A percentile compares a stretch with the other conserved stretches of the same genome.
phyloP scores from a whole-genome alignment of 2,329 filamentous ascomycete species.

The Pseudogymnoascus verrucosus region DNA sequence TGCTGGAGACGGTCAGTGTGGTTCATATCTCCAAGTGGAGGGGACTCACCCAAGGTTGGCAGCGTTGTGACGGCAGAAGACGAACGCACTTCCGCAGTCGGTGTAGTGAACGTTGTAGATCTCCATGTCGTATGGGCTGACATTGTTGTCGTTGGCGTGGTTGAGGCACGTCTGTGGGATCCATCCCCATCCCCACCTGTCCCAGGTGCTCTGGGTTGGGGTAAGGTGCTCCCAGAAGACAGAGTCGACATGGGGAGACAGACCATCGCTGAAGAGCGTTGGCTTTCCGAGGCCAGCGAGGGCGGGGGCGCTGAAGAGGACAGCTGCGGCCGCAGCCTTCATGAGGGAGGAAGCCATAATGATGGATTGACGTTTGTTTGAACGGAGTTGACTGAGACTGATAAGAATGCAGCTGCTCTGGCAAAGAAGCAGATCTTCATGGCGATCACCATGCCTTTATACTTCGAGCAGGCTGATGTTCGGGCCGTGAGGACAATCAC shows the following conservation, averaged over 20 bases:
- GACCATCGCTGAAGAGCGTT: constrained; percentile 9
- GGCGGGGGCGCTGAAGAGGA: neutral
- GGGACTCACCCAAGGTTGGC: constrained; percentile 10
- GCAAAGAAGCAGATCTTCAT: neutral
- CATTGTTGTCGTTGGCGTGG: constrained; percentile 11
- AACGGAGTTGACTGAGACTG: neutral
- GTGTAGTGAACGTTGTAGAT: constrained; percentile 15
- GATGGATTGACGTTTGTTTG: neutral
- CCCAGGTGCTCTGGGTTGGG: constrained; percentile 5
- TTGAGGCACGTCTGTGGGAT: constrained; percentile 16
- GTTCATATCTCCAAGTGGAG: neutral
- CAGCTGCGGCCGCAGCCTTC: neutral
- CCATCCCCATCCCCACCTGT: constrained; percentile 13
- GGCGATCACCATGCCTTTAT: neutral
- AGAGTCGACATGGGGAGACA: constrained; percentile 11
- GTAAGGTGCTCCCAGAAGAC: constrained; percentile 6
- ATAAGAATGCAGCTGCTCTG: constrained; percentile 1
- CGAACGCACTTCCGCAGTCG: constrained; percentile 14
- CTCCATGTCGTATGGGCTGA: constrained; percentile 10
- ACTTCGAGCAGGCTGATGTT: neutral
- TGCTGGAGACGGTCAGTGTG: constrained; percentile 1
- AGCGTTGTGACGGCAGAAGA: constrained; percentile 16
- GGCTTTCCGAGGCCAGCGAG: neutral
- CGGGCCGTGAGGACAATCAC: neutral
- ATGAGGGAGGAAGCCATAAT: neutral